Evolutionary conservation across 306 rosid genomes (phyloP), one percentile per base, ranked within the genome.

Genomic region (Calophaca sinica): DNA sequence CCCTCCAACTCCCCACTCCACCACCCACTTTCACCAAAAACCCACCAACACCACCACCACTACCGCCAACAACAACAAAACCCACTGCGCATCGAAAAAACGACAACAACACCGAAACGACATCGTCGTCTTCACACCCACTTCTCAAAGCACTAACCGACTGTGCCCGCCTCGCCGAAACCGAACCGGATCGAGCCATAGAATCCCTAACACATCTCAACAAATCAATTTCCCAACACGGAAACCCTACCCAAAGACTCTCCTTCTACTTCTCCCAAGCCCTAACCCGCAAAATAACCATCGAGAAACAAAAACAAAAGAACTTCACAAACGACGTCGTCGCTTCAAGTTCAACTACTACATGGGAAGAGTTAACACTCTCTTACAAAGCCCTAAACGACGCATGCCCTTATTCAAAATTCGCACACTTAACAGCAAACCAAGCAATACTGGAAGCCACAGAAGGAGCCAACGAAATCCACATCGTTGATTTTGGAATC

Each of bases 371-470:
- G 36, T 82, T 88, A 28, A 91, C 96, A 0, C 85, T 91, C 8
- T 82, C 87, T 10, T 94, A 94, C 86, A 94, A 94, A 79, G 92
- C 89, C 57, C 53, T 94, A 2, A 94, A 94, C 70, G 98, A 94
- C 53, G 97, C 97, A 7, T 94, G 98, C 60, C 98, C 98, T 1
- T 91, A 91, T 76, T 91, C 98, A 2, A 94, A 90, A 68, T 94
- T 94, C 14, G 96, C 98, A 2, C 98, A 94, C 79, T 73, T 94
- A 79, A 94, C 98, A 0, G 98, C 98, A 2, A 94, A 94, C 55
- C 98, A 94, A 78, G 98, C 98, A 0, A 91, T 94, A 1, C 87
- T 94, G 2, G 98, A 94, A 81, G 96, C 94, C 15, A 88, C 96
- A 0, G 96, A 90, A 58, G 83, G 78, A 7, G 84, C 91, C 1